Evolutionary conservation across 2,329 filamentous ascomycete species (phyloP), one percentile per base, ranked within the genome.

Genomic region (Cylindrodendrum hubeiense): DNA sequence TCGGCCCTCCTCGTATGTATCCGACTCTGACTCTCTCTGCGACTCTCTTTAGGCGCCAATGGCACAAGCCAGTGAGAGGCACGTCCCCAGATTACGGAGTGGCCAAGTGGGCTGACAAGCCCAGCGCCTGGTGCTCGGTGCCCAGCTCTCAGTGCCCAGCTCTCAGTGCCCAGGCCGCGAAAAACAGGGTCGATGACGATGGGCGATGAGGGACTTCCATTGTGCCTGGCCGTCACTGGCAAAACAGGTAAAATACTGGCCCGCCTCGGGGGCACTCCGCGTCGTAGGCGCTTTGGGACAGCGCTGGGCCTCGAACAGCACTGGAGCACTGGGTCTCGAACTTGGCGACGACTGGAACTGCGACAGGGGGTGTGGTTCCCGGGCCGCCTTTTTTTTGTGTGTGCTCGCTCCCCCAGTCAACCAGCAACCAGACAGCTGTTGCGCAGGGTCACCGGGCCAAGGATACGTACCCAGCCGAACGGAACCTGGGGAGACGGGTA

Each of bases 261-360:
- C 17, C 24, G 26, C 13, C 43, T 26, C 4, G 6, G 46, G 34
- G 15, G 15, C 37, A 39, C 5, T n/a, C 5, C 3, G 17, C 15
- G 7, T 5, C 37, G n/a, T 21, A 17, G 47, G 26, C 17, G 17
- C n/a, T 33, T 15, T 50, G 47, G 15, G 47, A 33, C 28, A 21
- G 28, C 12, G 28, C 47, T 50, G 26, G 26, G n/a, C n/a, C n/a
- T n/a, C n/a, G n/a, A n/a, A n/a, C n/a, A n/a, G n/a, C n/a, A n/a
- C n/a, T n/a, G n/a, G n/a, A n/a, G n/a, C n/a, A n/a, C 28, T 39
- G 37, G 34, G 7, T 50, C 47, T 50, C 26, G 47, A 50, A 50
- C 47, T 33, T 50, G 26, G 46, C 26, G 47, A 50, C 26, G 47
- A 50, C 47, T 50, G 28, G 47, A 22, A 50, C 47, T 50, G 47